Evolutionary conservation across 441 rosid genomes (phyloP).

Genomic region (Isatis lusitanica): DNA sequence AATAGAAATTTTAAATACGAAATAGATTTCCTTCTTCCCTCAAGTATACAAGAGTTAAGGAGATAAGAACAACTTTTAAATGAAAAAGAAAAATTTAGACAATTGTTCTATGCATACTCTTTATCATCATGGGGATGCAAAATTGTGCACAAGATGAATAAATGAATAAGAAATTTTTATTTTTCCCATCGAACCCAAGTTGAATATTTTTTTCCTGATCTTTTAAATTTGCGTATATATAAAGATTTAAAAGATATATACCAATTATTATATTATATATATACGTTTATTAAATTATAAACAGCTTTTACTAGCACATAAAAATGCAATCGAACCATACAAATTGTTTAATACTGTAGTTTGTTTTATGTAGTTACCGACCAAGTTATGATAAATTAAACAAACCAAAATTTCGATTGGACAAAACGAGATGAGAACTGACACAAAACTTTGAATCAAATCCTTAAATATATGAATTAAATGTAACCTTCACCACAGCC

Average conservation of each 20-base stretch:
- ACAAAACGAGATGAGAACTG: slow-evolving; percentile 27
- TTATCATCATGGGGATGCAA: slow-evolving; percentile 9
- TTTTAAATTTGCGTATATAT: neutral
- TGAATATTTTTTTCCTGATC: neutral
- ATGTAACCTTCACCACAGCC: slow-evolving; percentile 22
- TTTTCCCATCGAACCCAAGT: neutral
- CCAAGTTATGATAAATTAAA: neutral
- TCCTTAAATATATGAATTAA: slow-evolving; percentile 2
- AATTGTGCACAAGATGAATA: too few relatives aligned
- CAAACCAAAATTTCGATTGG: slow-evolving; percentile 22
- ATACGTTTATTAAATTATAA: neutral
- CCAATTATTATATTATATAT: too few relatives aligned
- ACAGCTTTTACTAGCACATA: neutral
- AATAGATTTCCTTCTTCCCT: slow-evolving; percentile 15
- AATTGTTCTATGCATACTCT: neutral
- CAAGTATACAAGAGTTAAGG: slow-evolving; percentile 2
- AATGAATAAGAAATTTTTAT: neutral
- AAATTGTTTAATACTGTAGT: neutral
- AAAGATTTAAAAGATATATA: too few relatives aligned
- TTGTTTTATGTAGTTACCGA: neutral
- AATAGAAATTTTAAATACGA: slow-evolving; percentile 21
- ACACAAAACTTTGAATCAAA: slow-evolving; percentile 22
- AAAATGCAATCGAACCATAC: neutral
- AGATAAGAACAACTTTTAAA: slow-evolving; percentile 28
- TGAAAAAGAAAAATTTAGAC: neutral